A percentile compares a stretch with the other conserved stretches of the same genome.
Conservation (phyloP, 805 yeast genomes). For the Monosporozyma aerobia region DNA sequence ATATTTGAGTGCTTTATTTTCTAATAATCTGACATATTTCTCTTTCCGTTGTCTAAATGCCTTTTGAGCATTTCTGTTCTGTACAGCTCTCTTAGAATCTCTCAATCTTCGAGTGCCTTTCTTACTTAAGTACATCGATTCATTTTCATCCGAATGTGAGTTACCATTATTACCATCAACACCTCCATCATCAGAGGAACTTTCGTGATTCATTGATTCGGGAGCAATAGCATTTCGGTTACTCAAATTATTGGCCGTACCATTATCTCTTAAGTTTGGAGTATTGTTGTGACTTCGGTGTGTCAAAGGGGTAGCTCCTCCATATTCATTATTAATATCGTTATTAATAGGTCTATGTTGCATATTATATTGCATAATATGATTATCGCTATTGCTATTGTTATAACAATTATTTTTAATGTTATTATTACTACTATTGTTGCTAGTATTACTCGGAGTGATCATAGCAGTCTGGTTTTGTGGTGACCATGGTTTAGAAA, state of each 20-base stretch:
- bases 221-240: neutral
- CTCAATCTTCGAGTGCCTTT: slow-evolving; percentile 3
- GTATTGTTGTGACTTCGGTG: neutral
- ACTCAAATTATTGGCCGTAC: neutral
- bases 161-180: neutral
- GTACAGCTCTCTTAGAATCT: slow-evolving; percentile 76
- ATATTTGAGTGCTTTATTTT: slow-evolving; percentile 55
- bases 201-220: neutral
- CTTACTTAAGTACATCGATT: neutral
- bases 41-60: slow-evolving; percentile 84
- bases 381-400: neutral
- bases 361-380: neutral
- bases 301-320: neutral
- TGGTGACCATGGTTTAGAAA: neutral
- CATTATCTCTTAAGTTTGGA: neutral
- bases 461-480: neutral
- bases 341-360: neutral
- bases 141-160: neutral
- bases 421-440: neutral
- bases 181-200: neutral
- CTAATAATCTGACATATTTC: slow-evolving; percentile 68
- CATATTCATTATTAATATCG: neutral
- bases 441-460: neutral
- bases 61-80: slow-evolving; percentile 83
- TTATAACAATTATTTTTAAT: neutral